Conservation (phyloP, 164 flowering plant genomes). For the Macadamia integrifolia region DNA sequence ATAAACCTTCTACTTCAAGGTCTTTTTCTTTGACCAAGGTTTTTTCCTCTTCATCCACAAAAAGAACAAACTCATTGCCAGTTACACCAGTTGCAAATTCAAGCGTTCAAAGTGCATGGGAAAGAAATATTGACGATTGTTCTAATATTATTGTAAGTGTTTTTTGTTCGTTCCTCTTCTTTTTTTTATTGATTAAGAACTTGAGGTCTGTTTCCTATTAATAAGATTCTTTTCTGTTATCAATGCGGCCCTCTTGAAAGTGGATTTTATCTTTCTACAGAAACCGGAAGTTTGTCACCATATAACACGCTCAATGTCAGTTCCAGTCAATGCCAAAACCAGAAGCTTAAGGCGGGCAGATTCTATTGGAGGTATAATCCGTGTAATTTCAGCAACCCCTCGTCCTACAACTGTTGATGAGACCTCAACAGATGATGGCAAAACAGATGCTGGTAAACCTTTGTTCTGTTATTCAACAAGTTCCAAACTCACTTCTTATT, state of each 20-base stretch:
- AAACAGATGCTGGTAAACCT: conserved; percentile 38
- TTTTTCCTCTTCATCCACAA: conserved; percentile 34
- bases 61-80: conserved; percentile 47
- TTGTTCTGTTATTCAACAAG: background rate
- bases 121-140: conserved; percentile 18
- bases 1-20: conserved; percentile 52
- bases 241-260: conserved; percentile 2
- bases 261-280: conserved; percentile 29
- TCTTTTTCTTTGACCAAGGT: conserved; percentile 52
- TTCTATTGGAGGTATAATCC: conserved; percentile 52
- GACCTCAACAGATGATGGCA: conserved; percentile 28
- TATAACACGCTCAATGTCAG: conserved; percentile 66
- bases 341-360: conserved; percentile 50
- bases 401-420: conserved; percentile 32
- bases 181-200: background rate
- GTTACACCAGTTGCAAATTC: conserved; percentile 42
- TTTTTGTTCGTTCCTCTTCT: background rate
- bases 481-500: background rate
- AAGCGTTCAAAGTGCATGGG: conserved; percentile 23
- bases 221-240: background rate
- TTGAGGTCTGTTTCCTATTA: no score
- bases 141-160: conserved; percentile 41
- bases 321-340: conserved; percentile 55
- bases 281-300: conserved; percentile 32
- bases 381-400: conserved; percentile 54